Evolutionary conservation across 2,329 filamentous ascomycete genomes (phyloP).

Genomic region (Colletotrichum sublineola): DNA sequence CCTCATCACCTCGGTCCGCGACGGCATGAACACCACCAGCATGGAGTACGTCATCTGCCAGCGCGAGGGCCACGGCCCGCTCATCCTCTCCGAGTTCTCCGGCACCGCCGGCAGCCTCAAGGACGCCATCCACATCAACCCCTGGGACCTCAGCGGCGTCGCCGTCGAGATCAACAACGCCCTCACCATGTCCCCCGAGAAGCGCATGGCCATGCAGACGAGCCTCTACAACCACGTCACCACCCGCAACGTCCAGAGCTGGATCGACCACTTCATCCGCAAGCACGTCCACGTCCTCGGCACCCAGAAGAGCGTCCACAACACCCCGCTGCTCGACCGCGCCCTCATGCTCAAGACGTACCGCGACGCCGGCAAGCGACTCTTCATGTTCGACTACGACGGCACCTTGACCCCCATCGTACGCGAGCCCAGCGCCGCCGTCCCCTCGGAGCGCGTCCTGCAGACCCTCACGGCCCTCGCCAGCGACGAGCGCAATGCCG

Average conservation of each 20-base stretch:
- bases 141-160: constrained; percentile 90
- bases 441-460: constrained; percentile 87
- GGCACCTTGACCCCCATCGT: constrained; percentile 97
- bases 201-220: constrained; percentile 77
- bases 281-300: constrained; percentile 85
- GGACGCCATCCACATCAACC: constrained; percentile 95
- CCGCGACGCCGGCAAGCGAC: constrained; percentile 78
- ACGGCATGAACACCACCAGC: constrained; percentile 98
- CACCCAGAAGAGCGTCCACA: constrained; percentile 79
- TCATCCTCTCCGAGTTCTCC: constrained; percentile 97
- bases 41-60: constrained; percentile 96
- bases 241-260: constrained; percentile 86
- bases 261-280: constrained; percentile 84
- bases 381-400: constrained; percentile 99
- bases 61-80: constrained; percentile 84
- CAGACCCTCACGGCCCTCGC: constrained; percentile 84
- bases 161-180: constrained; percentile 86
- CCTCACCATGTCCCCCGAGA: constrained; percentile 78
- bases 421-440: constrained; percentile 87
- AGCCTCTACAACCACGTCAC: constrained; percentile 87
- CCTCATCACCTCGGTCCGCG: constrained; percentile 93
- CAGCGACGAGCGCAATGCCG: constrained; percentile 82
- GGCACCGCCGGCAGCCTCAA: constrained; percentile 89
- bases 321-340: constrained; percentile 86
- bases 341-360: constrained; percentile 80